These are phyloP conservation scores for Talaromyces proteolyticus DNA, from an alignment of 495 filamentous ascomycete genomes.

Conservation along the genomic window DNA sequence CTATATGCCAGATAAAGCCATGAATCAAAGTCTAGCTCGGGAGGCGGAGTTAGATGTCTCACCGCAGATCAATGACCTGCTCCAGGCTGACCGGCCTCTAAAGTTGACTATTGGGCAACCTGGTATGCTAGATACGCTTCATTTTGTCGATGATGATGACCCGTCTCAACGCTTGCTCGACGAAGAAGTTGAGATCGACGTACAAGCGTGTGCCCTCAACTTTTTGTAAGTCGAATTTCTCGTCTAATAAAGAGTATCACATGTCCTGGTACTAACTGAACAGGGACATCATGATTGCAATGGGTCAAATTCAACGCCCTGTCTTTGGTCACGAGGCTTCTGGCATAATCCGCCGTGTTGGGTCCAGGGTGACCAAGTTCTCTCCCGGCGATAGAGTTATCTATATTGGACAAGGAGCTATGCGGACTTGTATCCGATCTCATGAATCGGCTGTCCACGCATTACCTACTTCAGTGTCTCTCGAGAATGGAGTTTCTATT, in stretches of 20 bases:
- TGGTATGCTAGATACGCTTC: conserved; percentile 11
- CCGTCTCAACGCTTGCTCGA: not conserved
- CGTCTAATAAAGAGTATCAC: too few relatives aligned
- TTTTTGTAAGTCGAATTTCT: too few relatives aligned
- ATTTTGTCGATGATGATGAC: conserved; percentile 8
- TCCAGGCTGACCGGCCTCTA: conserved; percentile 1
- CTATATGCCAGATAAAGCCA: too few relatives aligned
- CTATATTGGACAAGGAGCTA: not conserved
- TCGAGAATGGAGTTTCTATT: conserved; percentile 19
- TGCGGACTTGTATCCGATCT: conserved; percentile 3
- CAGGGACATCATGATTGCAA: not conserved
- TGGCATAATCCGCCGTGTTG: not conserved
- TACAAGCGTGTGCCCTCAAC: not conserved
- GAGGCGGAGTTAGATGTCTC: too few relatives aligned
- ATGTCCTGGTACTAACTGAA: too few relatives aligned
- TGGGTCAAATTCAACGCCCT: not conserved
- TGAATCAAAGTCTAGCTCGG: too few relatives aligned
- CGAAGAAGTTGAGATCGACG: not conserved
- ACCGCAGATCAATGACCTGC: too few relatives aligned
- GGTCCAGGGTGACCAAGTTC: not conserved
- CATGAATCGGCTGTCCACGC: not conserved
- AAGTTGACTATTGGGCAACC: not conserved
- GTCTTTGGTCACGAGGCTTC: not conserved
- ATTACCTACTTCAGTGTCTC: conserved; percentile 17
- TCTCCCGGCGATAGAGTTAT: conserved; percentile 11